Conservation (phyloP, 1,284 basidiomycete species). For the Rhodotorula sp. region DNA sequence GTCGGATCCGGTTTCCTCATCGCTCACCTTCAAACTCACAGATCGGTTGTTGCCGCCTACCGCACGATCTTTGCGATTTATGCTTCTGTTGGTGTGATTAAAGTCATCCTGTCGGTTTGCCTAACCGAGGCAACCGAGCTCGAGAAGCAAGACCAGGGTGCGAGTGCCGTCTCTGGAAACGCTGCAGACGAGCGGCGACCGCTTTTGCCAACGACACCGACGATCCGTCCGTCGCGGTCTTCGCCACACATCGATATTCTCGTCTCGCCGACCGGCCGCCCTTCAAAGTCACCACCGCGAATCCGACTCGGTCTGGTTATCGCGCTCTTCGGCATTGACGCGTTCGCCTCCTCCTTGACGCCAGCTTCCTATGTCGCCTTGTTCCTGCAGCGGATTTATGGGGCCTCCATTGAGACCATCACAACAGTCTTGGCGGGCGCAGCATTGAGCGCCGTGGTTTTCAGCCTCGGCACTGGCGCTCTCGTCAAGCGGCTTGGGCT, state of each 20-base stretch:
- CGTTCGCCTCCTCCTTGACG: conserved; percentile 34
- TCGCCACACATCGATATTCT: not conserved
- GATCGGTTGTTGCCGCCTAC: conserved; percentile 4
- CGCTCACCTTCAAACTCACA: conserved; percentile 8
- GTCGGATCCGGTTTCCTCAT: conserved; percentile 11
- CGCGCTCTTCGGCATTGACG: conserved; percentile 30
- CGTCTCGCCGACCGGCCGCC: not conserved
- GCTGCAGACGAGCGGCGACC: conserved; percentile 1
- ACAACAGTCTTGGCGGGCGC: conserved; percentile 19
- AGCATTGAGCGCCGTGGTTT: conserved; percentile 24
- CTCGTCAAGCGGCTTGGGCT: conserved; percentile 27
- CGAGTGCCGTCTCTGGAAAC: too few species aligned
- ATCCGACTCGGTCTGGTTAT: conserved; percentile 16
- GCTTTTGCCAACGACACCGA: conserved; percentile 5
- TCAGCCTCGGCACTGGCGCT: conserved; percentile 22
- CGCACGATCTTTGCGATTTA: conserved; percentile 23
- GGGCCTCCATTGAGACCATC: conserved; percentile 11
- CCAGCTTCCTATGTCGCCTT: conserved; percentile 32
- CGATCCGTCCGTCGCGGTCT: not conserved
- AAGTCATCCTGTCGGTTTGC: conserved; percentile 11
- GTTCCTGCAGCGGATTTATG: conserved; percentile 17
- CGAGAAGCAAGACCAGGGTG: conserved; percentile 1
- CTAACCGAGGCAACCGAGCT: conserved; percentile 14
- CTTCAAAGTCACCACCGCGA: conserved; percentile 7
- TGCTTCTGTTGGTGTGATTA: conserved; percentile 14